Evolutionary conservation across 2,329 filamentous ascomycete genomes (phyloP).

Genomic region (Cytospora mali): DNA sequence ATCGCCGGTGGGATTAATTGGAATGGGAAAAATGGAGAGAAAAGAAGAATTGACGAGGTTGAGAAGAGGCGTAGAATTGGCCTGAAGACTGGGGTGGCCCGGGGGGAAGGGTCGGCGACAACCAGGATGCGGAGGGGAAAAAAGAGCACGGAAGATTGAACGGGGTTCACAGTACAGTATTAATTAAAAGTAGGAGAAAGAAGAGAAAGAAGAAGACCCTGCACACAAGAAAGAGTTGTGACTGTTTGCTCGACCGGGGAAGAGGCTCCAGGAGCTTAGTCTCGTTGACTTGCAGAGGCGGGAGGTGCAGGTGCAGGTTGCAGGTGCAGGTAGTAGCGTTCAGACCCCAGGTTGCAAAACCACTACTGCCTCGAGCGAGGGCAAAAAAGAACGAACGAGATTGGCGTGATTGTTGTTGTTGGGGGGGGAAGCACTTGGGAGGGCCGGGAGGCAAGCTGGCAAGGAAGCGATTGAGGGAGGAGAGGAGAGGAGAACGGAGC

Average conservation of each 20-base stretch:
- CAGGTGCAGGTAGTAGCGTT: not conserved
- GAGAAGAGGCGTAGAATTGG: slow-evolving; percentile 22
- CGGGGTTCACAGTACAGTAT: slow-evolving; percentile 17
- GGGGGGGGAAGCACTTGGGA: not conserved
- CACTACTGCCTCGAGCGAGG: not conserved
- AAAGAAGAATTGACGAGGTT: slow-evolving; percentile 21
- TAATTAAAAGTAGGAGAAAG: slow-evolving; percentile 11
- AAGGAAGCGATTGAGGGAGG: not conserved
- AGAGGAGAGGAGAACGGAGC: slow-evolving; percentile 8
- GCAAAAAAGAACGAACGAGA: not conserved
- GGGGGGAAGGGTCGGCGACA: slow-evolving; percentile 20
- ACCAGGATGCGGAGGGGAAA: slow-evolving; percentile 19
- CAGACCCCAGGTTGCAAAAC: not conserved
- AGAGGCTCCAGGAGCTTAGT: not conserved
- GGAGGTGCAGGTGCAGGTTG: not conserved
- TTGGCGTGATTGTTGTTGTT: not conserved
- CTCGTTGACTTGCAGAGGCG: not conserved
- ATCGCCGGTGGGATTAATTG: slow-evolving; percentile 22
- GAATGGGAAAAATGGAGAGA: slow-evolving; percentile 20
- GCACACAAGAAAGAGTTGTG: not conserved
- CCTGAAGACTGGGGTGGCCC: slow-evolving; percentile 18
- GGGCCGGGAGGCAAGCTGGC: slow-evolving; percentile 1
- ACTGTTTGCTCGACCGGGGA: not conserved
- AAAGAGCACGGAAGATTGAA: slow-evolving; percentile 19
- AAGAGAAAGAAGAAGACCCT: not conserved